Base-by-base conservation (phyloP, 2,329 filamentous ascomycete species). In the Parastagonospora avenae region DNA sequence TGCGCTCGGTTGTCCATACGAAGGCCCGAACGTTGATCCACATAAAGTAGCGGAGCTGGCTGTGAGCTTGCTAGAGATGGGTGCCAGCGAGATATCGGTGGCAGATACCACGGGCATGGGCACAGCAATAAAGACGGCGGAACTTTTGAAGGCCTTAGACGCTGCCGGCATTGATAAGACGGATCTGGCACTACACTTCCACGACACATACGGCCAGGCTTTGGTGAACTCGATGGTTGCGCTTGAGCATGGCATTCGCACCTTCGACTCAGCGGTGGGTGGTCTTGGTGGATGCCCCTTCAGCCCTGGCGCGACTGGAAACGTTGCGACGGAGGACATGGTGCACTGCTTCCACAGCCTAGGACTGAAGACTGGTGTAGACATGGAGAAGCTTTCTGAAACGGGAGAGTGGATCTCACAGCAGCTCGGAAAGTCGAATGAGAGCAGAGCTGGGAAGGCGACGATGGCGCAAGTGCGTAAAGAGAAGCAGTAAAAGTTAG, bases 21-120 rank as follows among this genome's bases (percentile, higher is more conserved):
- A 88, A 74, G 85, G 85, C 0, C 83, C 84, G 0, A 78, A 86
- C 47, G 82, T 85, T 1, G 75, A 82, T 32, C 83, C 85, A 0
- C 76, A 82, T 59, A 81, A 79, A 48, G 85, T 88, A 2, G 85
- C 85, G 2, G 81, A 85, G 27, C 77, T 88, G 19, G 84, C 85
- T 79, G 53, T 85, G 79, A 66, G 76, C 6, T 72, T 96, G 42
- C 80, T 96, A 1, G 89, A 92, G 67, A 90, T 93, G 80, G 92
- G 92, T 14, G 92, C 91, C 15, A 91, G 96, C 67, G 91, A 96
- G 79, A 92, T 97, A 60, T 90, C 89, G 1, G 83, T 96, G 0
- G 92, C 91, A 6, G 92, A 96, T 67, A 97, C 92, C 0, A 93
- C 92, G 0, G 92, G 92, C 14, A 92, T 95, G 83, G 92, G 92